Percentiles rank a stretch among this genome's conserved stretches.
Evolutionary conservation across 306 rosid species (phyloP).

Genomic region (Rubus parviflorus): DNA sequence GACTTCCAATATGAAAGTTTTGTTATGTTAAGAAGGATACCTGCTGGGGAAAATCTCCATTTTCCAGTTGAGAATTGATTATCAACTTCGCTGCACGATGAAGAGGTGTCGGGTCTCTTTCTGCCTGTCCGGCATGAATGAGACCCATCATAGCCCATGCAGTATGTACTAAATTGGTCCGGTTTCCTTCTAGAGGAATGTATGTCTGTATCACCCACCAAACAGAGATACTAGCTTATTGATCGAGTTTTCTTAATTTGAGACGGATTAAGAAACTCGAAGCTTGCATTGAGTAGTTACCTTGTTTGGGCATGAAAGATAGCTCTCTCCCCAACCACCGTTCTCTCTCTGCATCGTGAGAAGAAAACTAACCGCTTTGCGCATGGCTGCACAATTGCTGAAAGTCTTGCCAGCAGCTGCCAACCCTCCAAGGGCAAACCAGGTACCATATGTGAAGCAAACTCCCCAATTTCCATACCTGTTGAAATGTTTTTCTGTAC

Average conservation of each 20-base stretch:
- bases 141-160: slow-evolving; percentile 76
- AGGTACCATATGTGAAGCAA: slow-evolving; percentile 60
- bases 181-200: slow-evolving; percentile 46
- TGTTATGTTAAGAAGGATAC: slow-evolving; percentile 10
- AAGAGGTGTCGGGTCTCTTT: slow-evolving; percentile 58
- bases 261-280: neutral
- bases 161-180: slow-evolving; percentile 65
- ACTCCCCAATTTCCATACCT: slow-evolving; percentile 63
- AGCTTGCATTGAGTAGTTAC: slow-evolving; percentile 13
- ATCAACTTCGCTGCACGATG: slow-evolving; percentile 54
- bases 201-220: slow-evolving; percentile 32
- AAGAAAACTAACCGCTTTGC: slow-evolving; percentile 51
- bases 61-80: slow-evolving; percentile 57
- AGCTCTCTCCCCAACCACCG: slow-evolving; percentile 85
- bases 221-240: neutral
- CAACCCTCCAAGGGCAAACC: slow-evolving; percentile 64
- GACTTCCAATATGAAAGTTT: neutral
- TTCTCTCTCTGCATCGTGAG: slow-evolving; percentile 44
- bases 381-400: slow-evolving; percentile 37
- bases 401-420: slow-evolving; percentile 58
- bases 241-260: neutral
- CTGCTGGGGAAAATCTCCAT: slow-evolving; percentile 76
- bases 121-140: slow-evolving; percentile 54
- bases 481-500: neutral
- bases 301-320: slow-evolving; percentile 53